Evolutionary conservation across 495 filamentous ascomycete species (phyloP), one percentile per base, ranked within the genome.

Genomic region (Aspergillus olivimuriae): DNA sequence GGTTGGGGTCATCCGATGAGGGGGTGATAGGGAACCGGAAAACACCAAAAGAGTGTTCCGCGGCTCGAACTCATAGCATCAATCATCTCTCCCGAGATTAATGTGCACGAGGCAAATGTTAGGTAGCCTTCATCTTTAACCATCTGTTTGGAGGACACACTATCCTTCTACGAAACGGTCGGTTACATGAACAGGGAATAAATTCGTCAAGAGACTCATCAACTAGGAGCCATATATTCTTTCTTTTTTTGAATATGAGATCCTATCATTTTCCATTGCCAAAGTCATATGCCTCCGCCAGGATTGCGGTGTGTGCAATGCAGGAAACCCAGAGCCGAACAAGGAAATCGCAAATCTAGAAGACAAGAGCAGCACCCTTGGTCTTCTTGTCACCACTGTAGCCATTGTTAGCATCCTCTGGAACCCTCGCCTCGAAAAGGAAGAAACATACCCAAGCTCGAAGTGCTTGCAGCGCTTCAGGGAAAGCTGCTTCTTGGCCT

Each of bases 381-480:
- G 94, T 99, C 89, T 99, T 99, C 89, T 99, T 99, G 83, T 99
- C 94, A 77, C 94, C 94, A 82, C 92, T 95, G 56, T 70, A 65
- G 43, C 51, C 33, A 39, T 36, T 24, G 32, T 44, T 44, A 44
- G 41, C 19, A 44, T n/a, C n/a, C n/a, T n/a, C n/a, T n/a, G n/a
- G n/a, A n/a, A n/a, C n/a, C n/a, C n/a, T n/a, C n/a, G n/a, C n/a
- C n/a, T n/a, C n/a, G 17, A n/a, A 4, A 18, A 2, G 11, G 35
- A 18, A 1, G 6, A 20, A 53, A 79, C 87, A 60, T 88, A 95
- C 89, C 89, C 91, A 64, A 97, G 74, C 77, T 97, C 91, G 76
- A 97, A 97, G 82, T 97, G 91, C 84, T 97, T 97, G 88, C 90
- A 95, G 63, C 91, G 87, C 83, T 97, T 97, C 66, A 98, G 77